Percentiles rank a stretch among this genome's conserved stretches.
Evolutionary conservation across 345 rosid genomes (phyloP).

Genomic region (Gossypium raimondii): DNA sequence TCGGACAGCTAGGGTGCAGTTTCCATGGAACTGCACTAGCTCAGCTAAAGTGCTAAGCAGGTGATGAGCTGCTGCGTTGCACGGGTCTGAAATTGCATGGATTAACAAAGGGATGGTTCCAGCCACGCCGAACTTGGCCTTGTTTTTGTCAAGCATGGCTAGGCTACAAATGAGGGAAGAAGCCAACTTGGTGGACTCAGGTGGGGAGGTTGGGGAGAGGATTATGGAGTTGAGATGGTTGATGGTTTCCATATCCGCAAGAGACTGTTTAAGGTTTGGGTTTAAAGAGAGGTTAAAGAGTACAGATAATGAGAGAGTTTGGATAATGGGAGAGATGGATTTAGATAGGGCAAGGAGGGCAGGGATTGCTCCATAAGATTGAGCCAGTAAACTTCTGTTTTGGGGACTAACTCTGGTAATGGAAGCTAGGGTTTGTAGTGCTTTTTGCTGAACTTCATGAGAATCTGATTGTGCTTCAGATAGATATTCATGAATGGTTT

Average conservation of each 20-base stretch:
- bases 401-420: constrained; percentile 45
- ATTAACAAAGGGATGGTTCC: constrained; percentile 40
- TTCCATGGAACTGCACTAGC: constrained; percentile 62
- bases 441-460: constrained; percentile 32
- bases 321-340: constrained; percentile 29
- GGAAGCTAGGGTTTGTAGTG: constrained; percentile 42
- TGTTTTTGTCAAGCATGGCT: constrained; percentile 65
- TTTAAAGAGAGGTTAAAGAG: constrained; percentile 62
- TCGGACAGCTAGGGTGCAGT: constrained; percentile 54
- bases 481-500: constrained; percentile 28
- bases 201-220: constrained; percentile 23
- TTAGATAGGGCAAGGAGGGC: constrained; percentile 33
- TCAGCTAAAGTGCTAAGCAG: constrained; percentile 50
- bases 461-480: constrained; percentile 34
- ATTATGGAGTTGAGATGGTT: constrained; percentile 42
- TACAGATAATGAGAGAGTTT: constrained; percentile 35
- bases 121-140: constrained; percentile 62
- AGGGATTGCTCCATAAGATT: constrained; percentile 36
- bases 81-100: constrained; percentile 22
- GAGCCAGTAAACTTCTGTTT: constrained; percentile 38
- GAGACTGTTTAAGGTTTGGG: constrained; percentile 44
- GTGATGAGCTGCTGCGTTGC: constrained; percentile 33
- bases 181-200: constrained; percentile 31
- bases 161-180: constrained; percentile 55
- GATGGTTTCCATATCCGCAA: constrained; percentile 46